phyloP scores from a whole-genome alignment of 352 stramenopile species.

The Thalassiosira mediterranea region DNA sequence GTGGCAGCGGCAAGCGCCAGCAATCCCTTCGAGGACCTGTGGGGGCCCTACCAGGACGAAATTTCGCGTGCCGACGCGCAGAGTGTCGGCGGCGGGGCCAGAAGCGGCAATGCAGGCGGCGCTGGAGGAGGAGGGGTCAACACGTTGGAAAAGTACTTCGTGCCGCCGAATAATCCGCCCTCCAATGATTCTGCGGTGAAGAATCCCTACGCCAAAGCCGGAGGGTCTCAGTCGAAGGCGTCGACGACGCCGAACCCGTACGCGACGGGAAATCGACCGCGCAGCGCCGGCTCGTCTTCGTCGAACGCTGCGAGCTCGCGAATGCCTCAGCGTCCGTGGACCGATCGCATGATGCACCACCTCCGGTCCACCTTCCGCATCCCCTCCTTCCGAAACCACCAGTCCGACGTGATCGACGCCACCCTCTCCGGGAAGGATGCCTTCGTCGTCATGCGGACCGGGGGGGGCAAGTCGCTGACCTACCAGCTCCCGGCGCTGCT shows the following conservation, averaged over 20 bases:
- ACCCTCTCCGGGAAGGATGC: constrained; percentile 88
- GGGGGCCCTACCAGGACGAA: constrained; percentile 4
- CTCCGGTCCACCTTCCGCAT: constrained; percentile 84
- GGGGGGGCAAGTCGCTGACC: constrained; percentile 85
- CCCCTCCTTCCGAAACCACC: constrained; percentile 87
- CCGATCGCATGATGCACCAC: constrained; percentile 43
- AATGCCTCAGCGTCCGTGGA: constrained; percentile 41
- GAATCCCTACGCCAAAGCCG: no score
- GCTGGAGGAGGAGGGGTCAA: neutral
- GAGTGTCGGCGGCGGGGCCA: neutral
- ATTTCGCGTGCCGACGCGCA: neutral
- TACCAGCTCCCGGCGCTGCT: constrained; percentile 89
- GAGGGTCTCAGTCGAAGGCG: no score
- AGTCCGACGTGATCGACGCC: constrained; percentile 90
- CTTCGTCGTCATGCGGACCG: constrained; percentile 93
- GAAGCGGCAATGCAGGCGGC: neutral
- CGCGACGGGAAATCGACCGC: neutral
- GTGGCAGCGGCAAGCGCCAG: neutral
- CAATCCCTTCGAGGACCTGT: constrained; percentile 55
- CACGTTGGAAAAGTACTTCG: constrained; percentile 49
- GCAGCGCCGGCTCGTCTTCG: neutral
- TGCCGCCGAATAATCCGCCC: constrained; percentile 3
- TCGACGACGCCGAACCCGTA: neutral
- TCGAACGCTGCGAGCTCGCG: neutral
- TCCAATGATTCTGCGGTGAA: neutral